Percentiles rank a stretch among this genome's conserved stretches.
These are phyloP conservation scores for Echeveria elegans DNA, from an alignment of 164 flowering plant species.

Conservation along the genomic window DNA sequence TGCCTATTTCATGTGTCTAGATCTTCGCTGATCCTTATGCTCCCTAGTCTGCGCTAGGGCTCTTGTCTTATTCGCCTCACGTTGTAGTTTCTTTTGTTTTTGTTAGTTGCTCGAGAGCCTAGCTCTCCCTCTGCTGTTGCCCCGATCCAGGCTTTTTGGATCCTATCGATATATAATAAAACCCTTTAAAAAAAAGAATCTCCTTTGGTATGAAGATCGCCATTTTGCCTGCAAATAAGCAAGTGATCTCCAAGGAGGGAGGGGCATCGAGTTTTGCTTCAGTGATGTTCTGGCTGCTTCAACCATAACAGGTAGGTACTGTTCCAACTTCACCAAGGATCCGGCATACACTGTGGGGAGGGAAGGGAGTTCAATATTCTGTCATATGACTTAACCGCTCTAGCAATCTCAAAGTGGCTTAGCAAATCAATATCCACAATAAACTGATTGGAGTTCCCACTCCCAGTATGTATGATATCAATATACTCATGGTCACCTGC, in stretches of 20 bases:
- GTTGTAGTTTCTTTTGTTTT: too few species aligned
- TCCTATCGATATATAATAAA: too few species aligned
- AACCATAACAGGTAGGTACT: conserved; percentile 72
- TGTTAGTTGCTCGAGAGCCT: too few species aligned
- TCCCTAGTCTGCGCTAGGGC: too few species aligned
- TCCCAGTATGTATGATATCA: conserved; percentile 38
- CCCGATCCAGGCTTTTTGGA: too few species aligned
- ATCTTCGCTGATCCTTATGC: too few species aligned
- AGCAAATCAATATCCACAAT: conserved; percentile 77
- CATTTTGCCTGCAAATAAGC: conserved; percentile 86
- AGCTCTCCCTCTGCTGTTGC: too few species aligned
- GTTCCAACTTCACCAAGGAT: conserved; percentile 45
- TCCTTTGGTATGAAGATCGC: conserved; percentile 60
- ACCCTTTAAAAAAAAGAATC: conserved; percentile 1
- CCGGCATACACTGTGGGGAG: conserved; percentile 81
- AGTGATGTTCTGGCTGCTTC: conserved; percentile 81
- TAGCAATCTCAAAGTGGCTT: conserved; percentile 94
- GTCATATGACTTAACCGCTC: conserved; percentile 75
- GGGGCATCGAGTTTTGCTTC: conserved; percentile 88
- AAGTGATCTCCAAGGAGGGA: conserved; percentile 94
- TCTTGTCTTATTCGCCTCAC: too few species aligned
- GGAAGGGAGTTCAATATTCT: conserved; percentile 55
- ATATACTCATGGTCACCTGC: conserved; percentile 90
- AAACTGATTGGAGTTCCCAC: conserved; percentile 48
- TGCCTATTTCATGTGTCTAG: too few species aligned